Base-by-base conservation (phyloP, 768 basidiomycete genomes). In the Suillus luteus region DNA sequence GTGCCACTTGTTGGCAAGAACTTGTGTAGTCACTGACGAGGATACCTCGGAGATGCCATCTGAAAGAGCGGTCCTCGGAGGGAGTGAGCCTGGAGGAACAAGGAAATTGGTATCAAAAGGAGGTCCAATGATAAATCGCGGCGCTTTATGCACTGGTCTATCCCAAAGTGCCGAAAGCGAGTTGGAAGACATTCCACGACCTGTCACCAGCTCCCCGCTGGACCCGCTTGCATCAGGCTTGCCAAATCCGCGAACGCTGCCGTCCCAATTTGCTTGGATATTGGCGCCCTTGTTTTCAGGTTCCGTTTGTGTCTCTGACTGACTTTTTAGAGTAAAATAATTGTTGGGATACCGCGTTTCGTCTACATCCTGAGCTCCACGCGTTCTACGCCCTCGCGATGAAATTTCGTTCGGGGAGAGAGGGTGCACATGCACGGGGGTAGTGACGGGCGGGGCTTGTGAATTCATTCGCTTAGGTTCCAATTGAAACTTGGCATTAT, bases 1-100 rank as follows among this genome's bases (percentile, higher is more conserved):
- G 70, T 94, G 92, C 91, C 92, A 95, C 71, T 80, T 83, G 10
- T 86, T 89, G 2, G 82, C 78, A 19, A 93, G 80, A 12, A 93
- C 81, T 64, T 85, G 82, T 1, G 80, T 72, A 1, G 79, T 75
- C 14, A 80, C 65, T 12, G 73, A 60, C 0, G 65, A 64, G n/a
- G 66, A 60, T 10, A 22, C 11, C 33, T 72, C 74, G 19, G 58
- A 17, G 3, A 17, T 63, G 11, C 68, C 59, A 40, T 54, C 37
- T 49, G 73, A 46, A 38, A 51, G 35, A 44, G 24, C 19, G 9
- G 2, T 69, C 60, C 62, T 70, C 61, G 64, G 33, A 44, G 54
- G 60, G 24, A 69, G 69, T 48, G 82, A 72, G 37, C 82, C 77
- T 5, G 75, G 70, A 27, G 81, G 78, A 35, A 70, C 75, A 11